Percentiles rank a stretch among this genome's conserved stretches.
Conservation (phyloP, 306 rosid species). For the Vigna radiata region DNA sequence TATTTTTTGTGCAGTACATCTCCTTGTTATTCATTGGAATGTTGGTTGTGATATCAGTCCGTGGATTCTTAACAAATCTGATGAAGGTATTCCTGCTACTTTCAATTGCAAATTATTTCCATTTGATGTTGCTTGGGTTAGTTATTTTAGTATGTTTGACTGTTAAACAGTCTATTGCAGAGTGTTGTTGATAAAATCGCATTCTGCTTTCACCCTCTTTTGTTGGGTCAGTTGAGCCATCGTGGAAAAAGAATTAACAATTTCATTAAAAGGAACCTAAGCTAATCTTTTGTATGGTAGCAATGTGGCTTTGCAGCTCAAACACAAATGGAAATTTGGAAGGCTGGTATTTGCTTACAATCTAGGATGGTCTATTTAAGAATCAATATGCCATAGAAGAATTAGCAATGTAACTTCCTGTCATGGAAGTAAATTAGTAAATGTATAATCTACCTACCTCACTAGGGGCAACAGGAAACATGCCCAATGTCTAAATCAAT, state of each 20-base stretch:
- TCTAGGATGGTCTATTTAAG: not conserved
- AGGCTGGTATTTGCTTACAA: not conserved
- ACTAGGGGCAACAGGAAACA: not conserved
- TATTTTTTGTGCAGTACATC: slow-evolving; percentile 72
- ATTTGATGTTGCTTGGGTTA: slow-evolving; percentile 31
- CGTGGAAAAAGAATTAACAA: slow-evolving; percentile 25
- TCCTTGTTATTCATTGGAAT: slow-evolving; percentile 92
- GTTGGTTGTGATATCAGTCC: slow-evolving; percentile 91
- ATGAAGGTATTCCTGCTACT: slow-evolving; percentile 80
- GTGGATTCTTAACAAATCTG: slow-evolving; percentile 94
- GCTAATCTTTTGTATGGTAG: slow-evolving; percentile 1
- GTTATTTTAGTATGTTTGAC: slow-evolving; percentile 1
- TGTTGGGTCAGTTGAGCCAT: not conserved
- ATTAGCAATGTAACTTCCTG: not conserved
- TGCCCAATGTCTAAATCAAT: not conserved
- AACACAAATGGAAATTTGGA: slow-evolving; percentile 9
- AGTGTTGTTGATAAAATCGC: slow-evolving; percentile 6
- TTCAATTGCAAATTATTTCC: slow-evolving; percentile 36
- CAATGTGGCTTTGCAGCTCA: not conserved
- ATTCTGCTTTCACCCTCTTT: not conserved
- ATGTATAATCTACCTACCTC: not conserved
- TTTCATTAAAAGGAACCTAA: slow-evolving; percentile 9
- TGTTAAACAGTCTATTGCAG: not conserved
- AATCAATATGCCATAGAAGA: not conserved
- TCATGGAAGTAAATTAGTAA: not conserved